Percentiles rank a stretch among this genome's conserved stretches.
These are phyloP conservation scores for Eucalyptus tenuipes DNA, from an alignment of 345 rosid genomes.

Conservation along the genomic window DNA sequence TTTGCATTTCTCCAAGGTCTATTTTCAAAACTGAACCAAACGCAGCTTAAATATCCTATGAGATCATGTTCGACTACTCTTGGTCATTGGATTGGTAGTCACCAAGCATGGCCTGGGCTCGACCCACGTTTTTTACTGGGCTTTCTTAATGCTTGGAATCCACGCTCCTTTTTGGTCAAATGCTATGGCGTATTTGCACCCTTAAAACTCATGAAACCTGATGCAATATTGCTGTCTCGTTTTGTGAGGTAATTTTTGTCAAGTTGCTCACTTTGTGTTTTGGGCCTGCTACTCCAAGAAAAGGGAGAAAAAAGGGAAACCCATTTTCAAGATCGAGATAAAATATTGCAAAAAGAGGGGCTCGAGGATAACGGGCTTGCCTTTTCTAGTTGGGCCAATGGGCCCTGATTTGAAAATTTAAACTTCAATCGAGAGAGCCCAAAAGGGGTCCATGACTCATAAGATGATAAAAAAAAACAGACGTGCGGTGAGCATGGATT, in stretches of 20 bases:
- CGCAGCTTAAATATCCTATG: neutral
- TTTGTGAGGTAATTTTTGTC: neutral
- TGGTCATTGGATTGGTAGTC: neutral
- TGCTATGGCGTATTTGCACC: neutral
- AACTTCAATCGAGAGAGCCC: neutral
- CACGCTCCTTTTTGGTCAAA: neutral
- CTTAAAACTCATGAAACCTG: neutral
- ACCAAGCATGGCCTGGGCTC: neutral
- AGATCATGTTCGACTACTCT: neutral
- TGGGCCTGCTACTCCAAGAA: neutral
- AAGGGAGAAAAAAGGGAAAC: accelerated
- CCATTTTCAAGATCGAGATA: neutral
- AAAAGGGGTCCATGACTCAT: neutral
- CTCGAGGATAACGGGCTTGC: neutral
- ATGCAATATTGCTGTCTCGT: neutral
- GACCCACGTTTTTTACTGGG: neutral
- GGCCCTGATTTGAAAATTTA: neutral
- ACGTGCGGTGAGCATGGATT: slow-evolving; percentile 73
- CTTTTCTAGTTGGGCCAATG: neutral
- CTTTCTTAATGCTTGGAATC: neutral
- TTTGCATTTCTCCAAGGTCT: too few relatives aligned
- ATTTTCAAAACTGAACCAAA: too few relatives aligned
- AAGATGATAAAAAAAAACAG: accelerated
- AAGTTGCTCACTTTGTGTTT: neutral
- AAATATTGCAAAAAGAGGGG: neutral